phyloP scores from a whole-genome alignment of 768 basidiomycete genomes.

The Asterophora parasitica region DNA sequence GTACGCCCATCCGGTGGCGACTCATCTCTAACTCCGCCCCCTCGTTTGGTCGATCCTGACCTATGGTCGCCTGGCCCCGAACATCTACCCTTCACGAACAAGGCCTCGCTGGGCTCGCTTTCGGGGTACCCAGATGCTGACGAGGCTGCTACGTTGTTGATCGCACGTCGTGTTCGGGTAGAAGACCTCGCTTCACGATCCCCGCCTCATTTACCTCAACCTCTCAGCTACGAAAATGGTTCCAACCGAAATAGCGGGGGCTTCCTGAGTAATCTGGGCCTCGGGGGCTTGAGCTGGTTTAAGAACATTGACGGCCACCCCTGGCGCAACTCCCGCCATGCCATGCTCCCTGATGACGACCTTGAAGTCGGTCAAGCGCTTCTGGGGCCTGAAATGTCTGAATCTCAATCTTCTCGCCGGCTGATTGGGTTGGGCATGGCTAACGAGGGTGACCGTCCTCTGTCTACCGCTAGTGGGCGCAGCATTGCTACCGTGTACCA shows the following conservation, averaged over 20 bases:
- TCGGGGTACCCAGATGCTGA: constrained; percentile 34
- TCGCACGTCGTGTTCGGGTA: constrained; percentile 45
- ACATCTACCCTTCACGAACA: constrained; percentile 12
- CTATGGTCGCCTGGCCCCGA: constrained; percentile 18
- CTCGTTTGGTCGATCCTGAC: constrained; percentile 31
- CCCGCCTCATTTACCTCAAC: constrained; percentile 15
- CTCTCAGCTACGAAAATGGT: constrained; percentile 11
- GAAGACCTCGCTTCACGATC: constrained; percentile 32
- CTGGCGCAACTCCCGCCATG: constrained; percentile 16
- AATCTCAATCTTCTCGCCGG: constrained; percentile 25
- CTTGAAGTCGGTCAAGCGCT: constrained; percentile 40
- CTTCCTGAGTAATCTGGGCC: constrained; percentile 36
- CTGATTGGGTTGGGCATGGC: constrained; percentile 30
- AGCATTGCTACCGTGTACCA: constrained; percentile 59
- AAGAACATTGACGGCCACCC: constrained; percentile 28
- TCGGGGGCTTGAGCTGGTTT: constrained; percentile 61
- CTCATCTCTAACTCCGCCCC: constrained; percentile 28
- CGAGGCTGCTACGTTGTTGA: constrained; percentile 45
- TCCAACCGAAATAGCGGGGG: constrained; percentile 16
- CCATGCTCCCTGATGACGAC: constrained; percentile 31
- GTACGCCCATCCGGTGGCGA: constrained; percentile 29
- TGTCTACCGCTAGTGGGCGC: constrained; percentile 51
- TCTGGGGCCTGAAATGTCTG: constrained; percentile 23
- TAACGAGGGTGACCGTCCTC: constrained; percentile 44
- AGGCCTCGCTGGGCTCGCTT: constrained; percentile 26